Percentiles rank a stretch among this genome's conserved stretches.
phyloP scores from a whole-genome alignment of 2,329 filamentous ascomycete species.

The Domatiomyces globalis region DNA sequence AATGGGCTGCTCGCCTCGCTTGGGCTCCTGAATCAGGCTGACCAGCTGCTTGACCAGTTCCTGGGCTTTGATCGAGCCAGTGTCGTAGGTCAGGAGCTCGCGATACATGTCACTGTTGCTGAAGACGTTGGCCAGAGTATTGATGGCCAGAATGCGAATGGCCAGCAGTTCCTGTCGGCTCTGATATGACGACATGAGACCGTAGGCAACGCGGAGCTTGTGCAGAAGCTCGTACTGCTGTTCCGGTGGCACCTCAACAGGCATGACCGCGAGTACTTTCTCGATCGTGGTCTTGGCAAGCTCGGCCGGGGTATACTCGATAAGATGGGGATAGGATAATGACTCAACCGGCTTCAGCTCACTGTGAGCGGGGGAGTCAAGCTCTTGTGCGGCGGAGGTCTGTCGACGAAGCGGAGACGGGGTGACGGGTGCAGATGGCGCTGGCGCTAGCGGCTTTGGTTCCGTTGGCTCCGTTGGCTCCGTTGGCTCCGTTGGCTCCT shows the following conservation, averaged over 20 bases:
- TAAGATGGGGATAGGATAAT: background rate
- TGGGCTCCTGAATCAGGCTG: constrained; percentile 74
- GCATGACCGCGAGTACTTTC: constrained; percentile 26
- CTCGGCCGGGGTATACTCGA: constrained; percentile 12
- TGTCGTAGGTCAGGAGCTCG: constrained; percentile 73
- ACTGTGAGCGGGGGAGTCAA: background rate
- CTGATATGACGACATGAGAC: constrained; percentile 51
- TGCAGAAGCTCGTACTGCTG: constrained; percentile 74
- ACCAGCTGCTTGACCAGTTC: constrained; percentile 87
- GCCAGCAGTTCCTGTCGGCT: constrained; percentile 63
- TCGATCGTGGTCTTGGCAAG: constrained; percentile 19
- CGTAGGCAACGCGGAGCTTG: constrained; percentile 69
- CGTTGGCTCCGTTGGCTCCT: background rate
- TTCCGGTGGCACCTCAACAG: constrained; percentile 54
- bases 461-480: constrained; percentile 17
- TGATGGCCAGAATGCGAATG: constrained; percentile 70
- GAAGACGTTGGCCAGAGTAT: constrained; percentile 83
- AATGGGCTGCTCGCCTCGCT: constrained; percentile 51
- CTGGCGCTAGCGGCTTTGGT: constrained; percentile 17
- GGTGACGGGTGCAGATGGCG: constrained; percentile 46
- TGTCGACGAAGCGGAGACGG: constrained; percentile 61
- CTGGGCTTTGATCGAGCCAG: constrained; percentile 73
- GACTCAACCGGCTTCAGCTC: background rate
- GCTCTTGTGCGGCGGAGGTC: constrained; percentile 21
- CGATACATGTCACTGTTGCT: constrained; percentile 69